Percentiles rank a stretch among this genome's conserved stretches.
Evolutionary conservation across 108 stramenopile genomes (phyloP).

Genomic region (Skeletonema marinoi): DNA sequence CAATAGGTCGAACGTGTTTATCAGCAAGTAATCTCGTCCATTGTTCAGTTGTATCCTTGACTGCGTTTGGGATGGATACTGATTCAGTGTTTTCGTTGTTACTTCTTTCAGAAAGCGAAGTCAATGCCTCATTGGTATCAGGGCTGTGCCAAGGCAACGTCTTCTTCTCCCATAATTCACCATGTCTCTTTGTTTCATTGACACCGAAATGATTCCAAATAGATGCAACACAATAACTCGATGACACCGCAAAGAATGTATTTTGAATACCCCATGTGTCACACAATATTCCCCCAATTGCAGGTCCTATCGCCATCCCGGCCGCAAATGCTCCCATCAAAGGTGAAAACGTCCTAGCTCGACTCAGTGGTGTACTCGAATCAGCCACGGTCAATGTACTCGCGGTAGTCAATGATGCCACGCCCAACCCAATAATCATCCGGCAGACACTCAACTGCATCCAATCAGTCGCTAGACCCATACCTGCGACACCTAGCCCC

Average conservation of each 20-base stretch:
- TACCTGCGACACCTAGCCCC: constrained; percentile 84
- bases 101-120: constrained; percentile 7
- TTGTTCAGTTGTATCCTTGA: constrained; percentile 67
- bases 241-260: constrained; percentile 77
- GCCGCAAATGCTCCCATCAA: constrained; percentile 85
- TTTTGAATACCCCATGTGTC: constrained; percentile 71
- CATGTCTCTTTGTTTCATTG: constrained; percentile 58
- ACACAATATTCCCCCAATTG: constrained; percentile 77
- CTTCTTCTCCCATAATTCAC: constrained; percentile 13
- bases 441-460: constrained; percentile 75
- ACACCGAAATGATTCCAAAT: constrained; percentile 65
- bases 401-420: constrained; percentile 73
- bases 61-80: constrained; percentile 42
- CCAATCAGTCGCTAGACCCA: constrained; percentile 69
- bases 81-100: neutral
- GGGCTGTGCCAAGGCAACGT: constrained; percentile 50
- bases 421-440: constrained; percentile 80
- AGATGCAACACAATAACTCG: constrained; percentile 59
- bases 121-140: neutral
- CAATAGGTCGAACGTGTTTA: constrained; percentile 59
- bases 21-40: constrained; percentile 67
- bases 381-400: constrained; percentile 83
- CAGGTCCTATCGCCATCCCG: constrained; percentile 88
- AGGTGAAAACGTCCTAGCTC: constrained; percentile 82
- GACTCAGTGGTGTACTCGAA: constrained; percentile 78